Percentiles rank a stretch among this genome's conserved stretches.
Evolutionary conservation across 305 asterid genomes (phyloP).

Genomic region (Rubia occidens): DNA sequence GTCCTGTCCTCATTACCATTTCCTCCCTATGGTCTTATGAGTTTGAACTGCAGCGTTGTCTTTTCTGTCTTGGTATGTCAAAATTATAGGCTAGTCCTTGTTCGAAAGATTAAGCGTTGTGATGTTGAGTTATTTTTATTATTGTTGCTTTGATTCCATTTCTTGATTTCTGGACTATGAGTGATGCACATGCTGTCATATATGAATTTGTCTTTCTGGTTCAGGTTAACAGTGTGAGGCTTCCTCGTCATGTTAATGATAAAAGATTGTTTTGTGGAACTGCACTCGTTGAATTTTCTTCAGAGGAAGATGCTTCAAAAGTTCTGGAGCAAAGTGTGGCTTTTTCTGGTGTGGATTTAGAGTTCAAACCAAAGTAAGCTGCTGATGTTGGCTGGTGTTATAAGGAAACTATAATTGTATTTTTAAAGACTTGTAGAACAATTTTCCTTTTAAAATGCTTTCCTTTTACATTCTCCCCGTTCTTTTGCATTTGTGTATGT

Average conservation of each 20-base stretch:
- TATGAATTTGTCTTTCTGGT: conserved; percentile 8
- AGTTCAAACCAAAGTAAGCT: conserved; percentile 69
- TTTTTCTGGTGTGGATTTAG: conserved; percentile 69
- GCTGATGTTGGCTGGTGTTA: background rate
- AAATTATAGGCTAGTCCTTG: background rate
- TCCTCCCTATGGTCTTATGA: too few relatives aligned
- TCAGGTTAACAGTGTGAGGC: conserved; percentile 96
- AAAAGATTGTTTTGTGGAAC: conserved; percentile 74
- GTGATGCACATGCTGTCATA: background rate
- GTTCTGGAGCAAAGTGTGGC: conserved; percentile 58
- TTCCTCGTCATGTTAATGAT: conserved; percentile 94
- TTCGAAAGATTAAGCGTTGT: background rate
- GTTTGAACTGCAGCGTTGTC: background rate
- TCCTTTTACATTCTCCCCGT: background rate
- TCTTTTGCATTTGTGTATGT: background rate
- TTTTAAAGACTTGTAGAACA: background rate
- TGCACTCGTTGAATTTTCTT: conserved; percentile 84
- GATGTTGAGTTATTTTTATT: background rate
- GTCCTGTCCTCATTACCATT: too few relatives aligned
- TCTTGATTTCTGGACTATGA: background rate
- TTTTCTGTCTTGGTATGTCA: background rate
- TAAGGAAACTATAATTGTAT: background rate
- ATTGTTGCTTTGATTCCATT: background rate
- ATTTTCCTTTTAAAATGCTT: background rate
- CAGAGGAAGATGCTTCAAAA: conserved; percentile 63